A percentile compares a stretch with the other conserved stretches of the same genome.
These are phyloP conservation scores for Pichia sp. DNA, from an alignment of 1,139 yeast genomes.

Conservation along the genomic window DNA sequence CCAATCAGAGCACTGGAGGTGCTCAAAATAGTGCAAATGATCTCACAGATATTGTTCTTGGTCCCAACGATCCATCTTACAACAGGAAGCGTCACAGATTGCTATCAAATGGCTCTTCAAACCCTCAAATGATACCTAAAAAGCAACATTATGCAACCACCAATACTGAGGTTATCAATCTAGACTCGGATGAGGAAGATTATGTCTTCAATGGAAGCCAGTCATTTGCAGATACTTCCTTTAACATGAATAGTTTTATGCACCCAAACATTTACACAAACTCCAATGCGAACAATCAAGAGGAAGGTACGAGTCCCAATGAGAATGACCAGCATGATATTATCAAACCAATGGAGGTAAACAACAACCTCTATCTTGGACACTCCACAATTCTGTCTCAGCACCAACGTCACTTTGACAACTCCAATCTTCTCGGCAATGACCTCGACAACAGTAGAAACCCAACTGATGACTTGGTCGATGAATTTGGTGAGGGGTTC, in stretches of 20 bases:
- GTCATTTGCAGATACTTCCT: not conserved
- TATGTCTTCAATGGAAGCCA: conserved; percentile 23
- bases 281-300: conserved; percentile 8
- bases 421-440: not conserved
- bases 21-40: not conserved
- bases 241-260: not conserved
- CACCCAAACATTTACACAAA: not conserved
- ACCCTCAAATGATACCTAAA: conserved; percentile 8
- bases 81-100: conserved; percentile 13
- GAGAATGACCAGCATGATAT: conserved; percentile 1
- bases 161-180: conserved; percentile 24
- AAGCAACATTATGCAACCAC: conserved; percentile 7
- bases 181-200: conserved; percentile 36
- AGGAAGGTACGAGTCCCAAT: conserved; percentile 7
- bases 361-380: not conserved
- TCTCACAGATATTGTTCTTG: conserved; percentile 6
- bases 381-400: not conserved
- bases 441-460: not conserved
- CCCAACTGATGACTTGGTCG: not conserved
- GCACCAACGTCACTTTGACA: not conserved
- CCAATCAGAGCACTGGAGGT: not conserved
- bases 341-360: not conserved
- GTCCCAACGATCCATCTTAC: conserved; percentile 6
- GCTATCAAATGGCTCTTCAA: conserved; percentile 8
- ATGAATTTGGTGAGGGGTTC: too few species aligned